Percentiles rank a stretch among this genome's conserved stretches.
These are phyloP conservation scores for Geranomyces michiganensis DNA, from an alignment of 192 early-diverging fungal genomes.

Conservation along the genomic window DNA sequence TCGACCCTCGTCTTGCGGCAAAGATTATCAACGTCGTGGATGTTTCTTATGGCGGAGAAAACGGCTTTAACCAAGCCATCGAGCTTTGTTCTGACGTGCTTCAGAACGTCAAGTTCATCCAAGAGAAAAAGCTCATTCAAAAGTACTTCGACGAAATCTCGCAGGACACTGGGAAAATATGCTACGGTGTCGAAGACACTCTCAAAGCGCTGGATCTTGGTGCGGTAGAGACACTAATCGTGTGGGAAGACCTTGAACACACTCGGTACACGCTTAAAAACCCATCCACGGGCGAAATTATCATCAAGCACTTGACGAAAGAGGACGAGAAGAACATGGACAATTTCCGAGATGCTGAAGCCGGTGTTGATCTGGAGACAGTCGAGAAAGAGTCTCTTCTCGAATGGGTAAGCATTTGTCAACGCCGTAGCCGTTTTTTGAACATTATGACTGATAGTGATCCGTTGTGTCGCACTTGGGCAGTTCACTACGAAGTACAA, in stretches of 20 bases:
- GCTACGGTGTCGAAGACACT: slow-evolving; percentile 95
- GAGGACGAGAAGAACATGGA: slow-evolving; percentile 81
- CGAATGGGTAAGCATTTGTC: slow-evolving; percentile 74
- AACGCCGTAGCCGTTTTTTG: not conserved
- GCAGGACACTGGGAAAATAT: slow-evolving; percentile 93
- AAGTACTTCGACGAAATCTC: slow-evolving; percentile 98
- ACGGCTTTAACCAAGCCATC: slow-evolving; percentile 99
- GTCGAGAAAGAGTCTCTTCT: slow-evolving; percentile 80
- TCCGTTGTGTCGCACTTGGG: too few species aligned
- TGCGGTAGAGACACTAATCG: slow-evolving; percentile 98
- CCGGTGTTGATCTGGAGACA: slow-evolving; percentile 78
- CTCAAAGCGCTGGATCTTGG: slow-evolving; percentile 94
- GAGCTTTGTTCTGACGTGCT: slow-evolving; percentile 88
- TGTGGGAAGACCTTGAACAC: slow-evolving; percentile 93
- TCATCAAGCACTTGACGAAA: slow-evolving; percentile 75
- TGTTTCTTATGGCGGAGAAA: slow-evolving; percentile 98
- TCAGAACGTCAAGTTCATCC: slow-evolving; percentile 97
- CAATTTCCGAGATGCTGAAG: slow-evolving; percentile 67
- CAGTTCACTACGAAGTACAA: slow-evolving; percentile 97
- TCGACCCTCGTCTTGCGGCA: slow-evolving; percentile 86
- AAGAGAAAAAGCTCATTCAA: slow-evolving; percentile 96
- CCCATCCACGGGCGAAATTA: slow-evolving; percentile 65
- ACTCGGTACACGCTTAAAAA: slow-evolving; percentile 79
- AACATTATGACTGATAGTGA: too few species aligned
- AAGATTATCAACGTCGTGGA: slow-evolving; percentile 95